Evolutionary conservation across 1,284 basidiomycete species (phyloP), one percentile per base, ranked within the genome.

Genomic region (Coniophora puteana): DNA sequence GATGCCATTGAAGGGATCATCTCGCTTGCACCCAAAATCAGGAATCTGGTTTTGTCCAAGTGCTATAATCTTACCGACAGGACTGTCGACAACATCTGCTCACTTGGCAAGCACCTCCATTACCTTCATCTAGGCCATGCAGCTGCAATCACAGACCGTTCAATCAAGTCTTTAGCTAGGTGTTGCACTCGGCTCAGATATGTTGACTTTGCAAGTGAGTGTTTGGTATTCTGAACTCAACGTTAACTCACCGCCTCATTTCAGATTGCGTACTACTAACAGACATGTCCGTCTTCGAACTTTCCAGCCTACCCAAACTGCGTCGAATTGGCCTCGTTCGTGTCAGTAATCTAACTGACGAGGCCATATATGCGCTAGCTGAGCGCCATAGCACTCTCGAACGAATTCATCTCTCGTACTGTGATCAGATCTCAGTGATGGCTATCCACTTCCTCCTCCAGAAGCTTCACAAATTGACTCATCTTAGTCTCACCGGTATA

Each of bases 91-190:
- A 87, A 79, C 48, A 92, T 99, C 29, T 88, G 89, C 57, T 76
- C 74, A 55, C 73, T 99, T 13, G 95, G 95, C 20, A 89, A 90
- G 59, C 83, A 94, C 57, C 62, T 99, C 25, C 96, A 99, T 64
- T 93, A 96, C 60, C 74, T 99, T 28, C 96, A 99, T 62, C 74
- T 99, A 11, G 96, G 94, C 1, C 96, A 99, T 67, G 87, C 92
- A 5, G 66, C 63, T 49, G 84, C 82, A 52, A 92, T 99, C 50
- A 96, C 94, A 3, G 96, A 99, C 60, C 77, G 78, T 20, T 92
- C 89, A 6, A 86, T 99, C 27, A 84, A 83, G 39, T 77, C 78
- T 8, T 71, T 99, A 13, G 93, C 93, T 4, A 74, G 90, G 29
- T 78, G 80, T 17, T 99, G 96, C 63, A 94, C 91, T 0, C 75